Conservation (phyloP, 2,329 filamentous ascomycete genomes). For the Pseudogymnoascus sp. region DNA sequence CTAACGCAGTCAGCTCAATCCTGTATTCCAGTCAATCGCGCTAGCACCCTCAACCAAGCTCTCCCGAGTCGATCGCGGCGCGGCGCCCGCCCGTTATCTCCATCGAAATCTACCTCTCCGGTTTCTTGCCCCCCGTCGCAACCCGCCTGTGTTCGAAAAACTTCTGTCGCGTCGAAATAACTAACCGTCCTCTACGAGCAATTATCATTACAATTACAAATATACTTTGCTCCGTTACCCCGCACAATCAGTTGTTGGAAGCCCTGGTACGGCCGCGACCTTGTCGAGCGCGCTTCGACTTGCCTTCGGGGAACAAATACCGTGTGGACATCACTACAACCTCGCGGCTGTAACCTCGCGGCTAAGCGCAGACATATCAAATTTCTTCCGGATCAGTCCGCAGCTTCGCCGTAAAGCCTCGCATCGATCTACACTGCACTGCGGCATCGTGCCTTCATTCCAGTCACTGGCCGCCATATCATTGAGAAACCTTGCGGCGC, state of each 20-base stretch:
- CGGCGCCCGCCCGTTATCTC: background rate
- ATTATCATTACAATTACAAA: background rate
- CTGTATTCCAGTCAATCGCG: background rate
- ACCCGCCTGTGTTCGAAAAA: background rate
- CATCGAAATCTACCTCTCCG: background rate
- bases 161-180: background rate
- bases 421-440: background rate
- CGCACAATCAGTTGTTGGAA: background rate
- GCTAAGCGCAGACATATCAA: background rate
- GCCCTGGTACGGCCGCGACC: background rate
- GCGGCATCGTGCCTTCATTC: background rate
- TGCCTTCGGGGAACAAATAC: background rate
- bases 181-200: background rate
- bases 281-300: background rate
- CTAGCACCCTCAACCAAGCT: background rate
- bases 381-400: background rate
- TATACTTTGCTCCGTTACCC: background rate
- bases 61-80: background rate
- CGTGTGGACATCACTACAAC: background rate
- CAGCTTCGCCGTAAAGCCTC: background rate
- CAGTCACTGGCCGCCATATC: background rate
- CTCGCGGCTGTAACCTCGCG: background rate
- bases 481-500: background rate
- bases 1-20: background rate
- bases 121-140: background rate